Base-by-base conservation (phyloP, 2,329 filamentous ascomycete genomes). In the Colletotrichum lupini region DNA sequence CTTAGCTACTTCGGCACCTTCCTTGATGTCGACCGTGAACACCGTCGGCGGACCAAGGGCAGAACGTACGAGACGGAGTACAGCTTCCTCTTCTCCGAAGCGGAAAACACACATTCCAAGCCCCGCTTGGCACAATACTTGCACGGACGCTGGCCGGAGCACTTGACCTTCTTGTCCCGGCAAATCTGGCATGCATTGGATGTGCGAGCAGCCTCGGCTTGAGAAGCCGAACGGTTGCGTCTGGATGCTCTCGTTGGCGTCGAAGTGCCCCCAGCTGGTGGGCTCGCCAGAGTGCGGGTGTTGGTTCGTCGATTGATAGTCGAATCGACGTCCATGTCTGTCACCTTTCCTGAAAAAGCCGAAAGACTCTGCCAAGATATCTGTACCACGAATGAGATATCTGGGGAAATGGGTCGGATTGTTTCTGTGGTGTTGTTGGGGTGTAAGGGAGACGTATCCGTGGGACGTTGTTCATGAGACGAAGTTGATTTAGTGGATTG, bases 151-250 rank as follows among this genome's bases (percentile, higher is more conserved):
- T 59, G 42, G 6, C 72, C 72, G 2, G 68, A 72, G 64, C 72
- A 74, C 24, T 74, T 74, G 4, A 74, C 57, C 58, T 74, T 74
- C 55, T 65, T 66, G 22, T 74, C 63, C 24, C 72, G 68, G 35
- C 72, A 74, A 5, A 58, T 49, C 49, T 65, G 22, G 55, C 67
- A 71, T 30, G 58, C 66, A 32, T 63, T 63, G 12, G 49, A 56
- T 28, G 58, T 63, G 32, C 66, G 66, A 30, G 66, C 66, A 7
- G 66, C 66, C 66, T 68, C 66, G 66, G 66, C 66, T 63, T 63
- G 66, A 35, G 66, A 68, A 63, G 56, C 65, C 65, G 65, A 67
- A 37, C 65, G 65, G 7, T 60, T 60, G 65, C 65, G 65, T 60
- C 65, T 67, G 28, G 19, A 4, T n/a, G 56, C 5, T 42, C 16